Evolutionary conservation across 1,139 yeast species (phyloP).

Genomic region (Blastobotrys illinoisensis): DNA sequence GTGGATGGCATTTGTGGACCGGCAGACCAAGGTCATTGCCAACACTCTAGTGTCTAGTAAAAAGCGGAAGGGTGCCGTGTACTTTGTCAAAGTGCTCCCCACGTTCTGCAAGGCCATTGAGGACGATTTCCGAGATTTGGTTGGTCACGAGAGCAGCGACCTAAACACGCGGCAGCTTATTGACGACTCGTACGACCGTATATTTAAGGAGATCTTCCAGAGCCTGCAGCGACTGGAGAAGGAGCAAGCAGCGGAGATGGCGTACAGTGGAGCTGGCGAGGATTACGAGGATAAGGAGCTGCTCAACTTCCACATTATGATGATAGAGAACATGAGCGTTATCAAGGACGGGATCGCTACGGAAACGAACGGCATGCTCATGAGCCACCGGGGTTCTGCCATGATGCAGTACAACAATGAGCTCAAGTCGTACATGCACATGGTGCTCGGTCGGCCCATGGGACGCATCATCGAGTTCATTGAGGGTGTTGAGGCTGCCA

Average conservation of each 20-base stretch:
- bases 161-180: conserved; percentile 36
- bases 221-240: conserved; percentile 29
- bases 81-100: conserved; percentile 42
- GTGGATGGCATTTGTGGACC: conserved; percentile 58
- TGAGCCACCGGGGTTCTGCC: conserved; percentile 30
- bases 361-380: conserved; percentile 29
- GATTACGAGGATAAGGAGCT: conserved; percentile 53
- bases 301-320: conserved; percentile 52
- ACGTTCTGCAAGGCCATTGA: conserved; percentile 40
- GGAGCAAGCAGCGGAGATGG: conserved; percentile 16
- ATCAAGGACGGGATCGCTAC: conserved; percentile 47
- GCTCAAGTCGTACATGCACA: conserved; percentile 45
- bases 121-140: conserved; percentile 17
- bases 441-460: conserved; percentile 50
- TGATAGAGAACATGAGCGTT: conserved; percentile 59
- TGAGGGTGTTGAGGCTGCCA: conserved; percentile 53
- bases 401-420: conserved; percentile 40
- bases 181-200: conserved; percentile 40
- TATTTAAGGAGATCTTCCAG: conserved; percentile 31
- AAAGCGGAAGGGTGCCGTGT: conserved; percentile 40
- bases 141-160: conserved; percentile 18
- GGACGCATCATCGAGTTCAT: conserved; percentile 66
- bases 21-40: conserved; percentile 50
- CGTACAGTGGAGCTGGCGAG: conserved; percentile 9
- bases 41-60: conserved; percentile 45